Conservation (phyloP, 176 grass and related monocot genomes). For the Carex myosuroides region DNA sequence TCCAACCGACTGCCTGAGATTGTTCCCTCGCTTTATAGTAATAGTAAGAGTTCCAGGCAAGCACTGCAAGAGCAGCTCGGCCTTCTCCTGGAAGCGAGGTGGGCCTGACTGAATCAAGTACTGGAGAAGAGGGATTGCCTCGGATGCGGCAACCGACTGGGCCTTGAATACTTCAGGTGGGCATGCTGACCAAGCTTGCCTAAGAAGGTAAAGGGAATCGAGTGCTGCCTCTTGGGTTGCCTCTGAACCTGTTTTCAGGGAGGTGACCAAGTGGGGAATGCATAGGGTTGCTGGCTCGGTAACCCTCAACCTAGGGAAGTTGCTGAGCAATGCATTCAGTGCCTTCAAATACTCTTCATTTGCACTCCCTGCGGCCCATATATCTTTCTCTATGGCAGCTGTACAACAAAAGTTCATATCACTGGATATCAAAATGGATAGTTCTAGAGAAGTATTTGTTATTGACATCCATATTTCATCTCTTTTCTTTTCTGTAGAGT, state of each 20-base stretch:
- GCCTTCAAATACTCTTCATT: constrained; percentile 99
- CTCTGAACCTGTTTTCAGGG: constrained; percentile 93
- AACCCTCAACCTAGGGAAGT: constrained; percentile 95
- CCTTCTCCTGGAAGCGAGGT: constrained; percentile 97
- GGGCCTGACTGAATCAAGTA: constrained; percentile 98
- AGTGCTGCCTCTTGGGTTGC: constrained; percentile 95
- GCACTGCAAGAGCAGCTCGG: constrained; percentile 88
- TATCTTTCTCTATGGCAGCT: constrained; percentile 99
- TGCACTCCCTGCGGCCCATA: constrained; percentile 85
- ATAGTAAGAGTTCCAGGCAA: constrained; percentile 95
- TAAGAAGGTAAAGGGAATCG: constrained; percentile 92
- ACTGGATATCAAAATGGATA: background rate
- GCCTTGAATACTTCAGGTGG: constrained; percentile 94
- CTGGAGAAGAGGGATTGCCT: constrained; percentile 96
- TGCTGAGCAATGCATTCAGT: constrained; percentile 77
- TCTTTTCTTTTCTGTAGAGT: background rate
- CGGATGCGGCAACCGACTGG: constrained; percentile 88
- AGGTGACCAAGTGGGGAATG: constrained; percentile 91
- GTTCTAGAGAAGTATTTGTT: background rate
- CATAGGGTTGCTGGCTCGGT: constrained; percentile 91
- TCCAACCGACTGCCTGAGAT: constrained; percentile 92
- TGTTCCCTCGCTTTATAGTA: constrained; percentile 91
- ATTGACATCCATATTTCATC: background rate
- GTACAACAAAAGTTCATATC: constrained; percentile 12
- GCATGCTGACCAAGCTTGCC: constrained; percentile 95